Percentiles rank a stretch among this genome's conserved stretches.
Conservation (phyloP, 768 basidiomycete species). For the Crassisporium funariophilum region DNA sequence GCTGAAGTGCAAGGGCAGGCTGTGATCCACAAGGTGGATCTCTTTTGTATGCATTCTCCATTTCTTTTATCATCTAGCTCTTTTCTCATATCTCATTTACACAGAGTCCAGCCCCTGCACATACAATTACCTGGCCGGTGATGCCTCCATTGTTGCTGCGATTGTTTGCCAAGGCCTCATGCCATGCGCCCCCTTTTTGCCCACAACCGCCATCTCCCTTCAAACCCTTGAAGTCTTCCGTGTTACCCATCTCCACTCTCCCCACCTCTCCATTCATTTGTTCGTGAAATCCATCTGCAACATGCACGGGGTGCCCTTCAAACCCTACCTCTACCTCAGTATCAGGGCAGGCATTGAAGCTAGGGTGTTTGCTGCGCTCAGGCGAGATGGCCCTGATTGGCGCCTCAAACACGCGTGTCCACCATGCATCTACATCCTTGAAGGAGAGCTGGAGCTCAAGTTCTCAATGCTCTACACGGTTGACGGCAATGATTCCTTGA, state of each 20-base stretch:
- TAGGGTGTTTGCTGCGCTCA: constrained; percentile 21
- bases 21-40: background rate
- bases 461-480: constrained; percentile 25
- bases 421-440: constrained; percentile 20
- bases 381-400: constrained; percentile 24
- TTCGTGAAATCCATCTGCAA: constrained; percentile 32
- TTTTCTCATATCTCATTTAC: background rate
- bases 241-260: constrained; percentile 19
- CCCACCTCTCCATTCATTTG: constrained; percentile 27
- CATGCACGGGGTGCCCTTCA: constrained; percentile 23
- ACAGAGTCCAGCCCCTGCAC: background rate
- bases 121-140: background rate
- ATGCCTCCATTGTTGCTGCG: constrained; percentile 9
- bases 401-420: constrained; percentile 12
- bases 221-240: constrained; percentile 25
- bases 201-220: constrained; percentile 19
- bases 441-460: constrained; percentile 20
- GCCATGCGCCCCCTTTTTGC: constrained; percentile 23
- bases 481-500: constrained; percentile 31
- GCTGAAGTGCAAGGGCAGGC: background rate
- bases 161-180: constrained; percentile 26
- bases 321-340: constrained; percentile 20
- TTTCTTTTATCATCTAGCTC: background rate
- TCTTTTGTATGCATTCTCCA: background rate
- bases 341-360: constrained; percentile 11